A percentile compares a stretch with the other conserved stretches of the same genome.
These are phyloP conservation scores for Calocybe cyanea DNA, from an alignment of 768 basidiomycete species.

Conservation along the genomic window DNA sequence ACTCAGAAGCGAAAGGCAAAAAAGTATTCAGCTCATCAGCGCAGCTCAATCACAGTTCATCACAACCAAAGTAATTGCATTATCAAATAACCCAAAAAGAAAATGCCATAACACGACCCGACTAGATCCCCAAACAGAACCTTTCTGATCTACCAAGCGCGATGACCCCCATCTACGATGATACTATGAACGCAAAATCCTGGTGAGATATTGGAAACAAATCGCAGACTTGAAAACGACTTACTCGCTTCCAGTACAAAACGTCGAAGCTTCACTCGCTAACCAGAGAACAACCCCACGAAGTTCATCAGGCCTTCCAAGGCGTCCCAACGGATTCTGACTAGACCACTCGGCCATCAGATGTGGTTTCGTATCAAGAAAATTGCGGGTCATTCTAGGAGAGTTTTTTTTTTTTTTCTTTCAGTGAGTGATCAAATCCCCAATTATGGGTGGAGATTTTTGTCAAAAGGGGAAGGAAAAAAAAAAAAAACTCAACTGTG, in stretches of 20 bases:
- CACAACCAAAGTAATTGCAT: too few species aligned
- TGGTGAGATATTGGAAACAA: too few species aligned
- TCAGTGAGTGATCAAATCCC: too few species aligned
- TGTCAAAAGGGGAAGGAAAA: too few species aligned
- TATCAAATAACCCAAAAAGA: too few species aligned
- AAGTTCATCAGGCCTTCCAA: slow-evolving; percentile 61
- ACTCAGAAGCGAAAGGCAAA: too few species aligned
- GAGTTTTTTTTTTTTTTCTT: too few species aligned
- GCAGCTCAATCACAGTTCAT: too few species aligned
- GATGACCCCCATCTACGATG: slow-evolving; percentile 7
- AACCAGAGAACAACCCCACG: slow-evolving; percentile 34
- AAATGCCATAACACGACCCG: too few species aligned
- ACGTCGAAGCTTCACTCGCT: slow-evolving; percentile 5
- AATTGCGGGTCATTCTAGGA: slow-evolving; percentile 58
- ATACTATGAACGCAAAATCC: neutral
- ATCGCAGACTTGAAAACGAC: neutral
- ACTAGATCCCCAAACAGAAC: too few species aligned
- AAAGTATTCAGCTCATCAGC: too few species aligned
- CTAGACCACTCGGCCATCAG: slow-evolving; percentile 53
- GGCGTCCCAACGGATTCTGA: slow-evolving; percentile 60
- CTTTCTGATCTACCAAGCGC: slow-evolving; percentile 3
- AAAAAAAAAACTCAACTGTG: slow-evolving; percentile 51
- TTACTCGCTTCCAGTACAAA: slow-evolving; percentile 10
- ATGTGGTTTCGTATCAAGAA: slow-evolving; percentile 53
- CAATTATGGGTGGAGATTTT: too few species aligned